Base-by-base conservation (phyloP, 2,329 filamentous ascomycete genomes). In the Fusarium oligoseptatum region DNA sequence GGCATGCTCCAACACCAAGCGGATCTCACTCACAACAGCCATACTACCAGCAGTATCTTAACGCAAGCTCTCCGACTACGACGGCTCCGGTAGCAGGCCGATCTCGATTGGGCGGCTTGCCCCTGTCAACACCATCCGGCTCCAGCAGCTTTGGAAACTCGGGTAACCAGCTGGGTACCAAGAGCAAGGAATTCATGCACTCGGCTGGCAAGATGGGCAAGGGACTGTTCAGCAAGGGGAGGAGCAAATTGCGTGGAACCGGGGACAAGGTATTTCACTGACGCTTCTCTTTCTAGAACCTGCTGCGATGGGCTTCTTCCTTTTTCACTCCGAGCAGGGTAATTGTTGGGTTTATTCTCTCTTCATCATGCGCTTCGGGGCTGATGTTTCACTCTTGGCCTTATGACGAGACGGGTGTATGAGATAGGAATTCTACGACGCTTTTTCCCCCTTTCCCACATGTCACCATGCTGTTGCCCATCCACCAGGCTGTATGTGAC, bases 191-290 rank as follows among this genome's bases (percentile, higher is more conserved):
- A 78, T 86, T 98, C 32, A 88, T 98, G 80, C 94, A 97, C 75
- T 92, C 93, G 24, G 95, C 95, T 64, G 95, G 94, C 63, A 95
- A 94, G 81, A 94, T 95, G 68, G 95, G 95, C 58, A 98, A 98
- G 86, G 96, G 95, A 62, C 84, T 98, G 74, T 92, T 98, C 82
- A 95, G 93, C 75, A 97, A 97, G 85, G 94, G 95, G 76, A 96
- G 94, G 85, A 96, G 90, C 85, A 96, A 94, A 83, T 91, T 98
- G 82, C 87, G 89, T 72, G 89, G 88, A 81, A 90, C 89, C 74
- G 91, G 92, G 80, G 94, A 97, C 84, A 97, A 97, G 94, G 94
- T 95, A 93, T 95, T 94, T 92, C 89, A 91, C 85, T 92, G 87
- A 89, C 81, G 77, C 78, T 82, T 80, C 79, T 81, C 83, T 76